These are phyloP conservation scores for Tylopilus rubrobrunneus DNA, from an alignment of 768 basidiomycete genomes.

Conservation along the genomic window DNA sequence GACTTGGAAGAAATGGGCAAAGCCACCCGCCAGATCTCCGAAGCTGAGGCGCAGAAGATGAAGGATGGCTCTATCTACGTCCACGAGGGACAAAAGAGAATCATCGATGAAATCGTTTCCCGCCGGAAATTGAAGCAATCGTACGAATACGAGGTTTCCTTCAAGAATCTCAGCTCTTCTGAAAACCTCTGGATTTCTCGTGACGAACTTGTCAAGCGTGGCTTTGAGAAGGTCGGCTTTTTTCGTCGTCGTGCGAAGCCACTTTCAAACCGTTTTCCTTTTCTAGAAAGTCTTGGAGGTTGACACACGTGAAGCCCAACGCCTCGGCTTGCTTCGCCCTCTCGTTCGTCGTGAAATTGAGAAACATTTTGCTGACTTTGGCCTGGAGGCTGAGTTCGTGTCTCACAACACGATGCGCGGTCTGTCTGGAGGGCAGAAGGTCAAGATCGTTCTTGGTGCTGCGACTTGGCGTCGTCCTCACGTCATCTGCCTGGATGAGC, in stretches of 20 bases:
- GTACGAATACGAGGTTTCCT: conserved; percentile 96
- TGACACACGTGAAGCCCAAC: conserved; percentile 96
- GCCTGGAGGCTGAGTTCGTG: conserved; percentile 98
- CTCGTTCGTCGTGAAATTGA: conserved; percentile 98
- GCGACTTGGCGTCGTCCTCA: conserved; percentile 99
- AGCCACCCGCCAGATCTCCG: conserved; percentile 81
- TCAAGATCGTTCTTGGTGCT: conserved; percentile 98
- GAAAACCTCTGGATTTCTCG: conserved; percentile 98
- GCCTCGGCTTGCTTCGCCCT: conserved; percentile 89
- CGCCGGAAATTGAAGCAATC: conserved; percentile 99
- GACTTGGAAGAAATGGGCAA: conserved; percentile 96
- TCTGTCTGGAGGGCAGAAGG: conserved; percentile 98
- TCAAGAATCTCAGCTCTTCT: conserved; percentile 91
- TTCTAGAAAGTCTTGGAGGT: conserved; percentile 90
- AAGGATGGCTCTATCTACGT: conserved; percentile 86
- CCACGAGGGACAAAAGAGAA: conserved; percentile 91
- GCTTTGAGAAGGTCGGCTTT: conserved; percentile 80
- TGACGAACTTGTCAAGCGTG: conserved; percentile 96
- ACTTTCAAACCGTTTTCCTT: neutral
- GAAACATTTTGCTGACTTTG: conserved; percentile 99
- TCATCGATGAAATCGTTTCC: conserved; percentile 85
- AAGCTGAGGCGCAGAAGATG: conserved; percentile 92
- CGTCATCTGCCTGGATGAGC: conserved; percentile 95
- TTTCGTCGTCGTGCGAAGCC: neutral
- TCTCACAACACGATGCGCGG: conserved; percentile 99